phyloP scores from a whole-genome alignment of 345 rosid species.

The Arabis alpina region DNA sequence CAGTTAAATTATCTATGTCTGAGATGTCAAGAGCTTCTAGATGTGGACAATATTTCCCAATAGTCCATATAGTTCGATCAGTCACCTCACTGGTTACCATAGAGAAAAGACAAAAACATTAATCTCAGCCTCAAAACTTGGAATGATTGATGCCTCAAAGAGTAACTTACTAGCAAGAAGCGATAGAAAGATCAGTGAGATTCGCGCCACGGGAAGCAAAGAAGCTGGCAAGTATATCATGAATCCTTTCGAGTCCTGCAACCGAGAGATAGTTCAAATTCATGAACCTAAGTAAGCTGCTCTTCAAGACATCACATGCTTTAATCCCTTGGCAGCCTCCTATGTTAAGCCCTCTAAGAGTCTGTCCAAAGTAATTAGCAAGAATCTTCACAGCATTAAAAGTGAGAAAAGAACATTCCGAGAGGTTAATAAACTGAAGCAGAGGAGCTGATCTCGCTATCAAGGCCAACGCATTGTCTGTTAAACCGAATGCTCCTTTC shows the following conservation, averaged over 20 bases:
- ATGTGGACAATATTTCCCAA: slow-evolving; percentile 41
- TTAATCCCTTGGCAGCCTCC: slow-evolving; percentile 55
- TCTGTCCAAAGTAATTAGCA: slow-evolving; percentile 31
- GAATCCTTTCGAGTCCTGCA: slow-evolving; percentile 45
- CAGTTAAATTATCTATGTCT: slow-evolving; percentile 45
- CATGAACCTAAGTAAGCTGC: slow-evolving; percentile 41
- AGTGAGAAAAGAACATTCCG: slow-evolving; percentile 53
- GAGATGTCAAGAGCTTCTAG: slow-evolving; percentile 55
- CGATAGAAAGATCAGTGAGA: slow-evolving; percentile 48
- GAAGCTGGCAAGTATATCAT: slow-evolving; percentile 40
- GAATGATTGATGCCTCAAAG: background rate
- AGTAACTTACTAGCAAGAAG: slow-evolving; percentile 33
- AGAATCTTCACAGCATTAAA: slow-evolving; percentile 41
- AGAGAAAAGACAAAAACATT: slow-evolving; percentile 27
- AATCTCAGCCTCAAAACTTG: background rate
- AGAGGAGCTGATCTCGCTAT: slow-evolving; percentile 46
- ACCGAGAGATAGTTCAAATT: slow-evolving; percentile 51
- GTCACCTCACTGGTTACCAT: slow-evolving; percentile 54
- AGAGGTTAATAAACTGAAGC: slow-evolving; percentile 53
- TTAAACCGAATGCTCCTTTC: slow-evolving; percentile 51
- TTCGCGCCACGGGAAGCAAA: slow-evolving; percentile 36
- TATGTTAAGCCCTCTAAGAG: slow-evolving; percentile 54
- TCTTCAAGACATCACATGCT: slow-evolving; percentile 34
- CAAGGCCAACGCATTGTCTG: slow-evolving; percentile 46
- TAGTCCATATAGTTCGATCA: slow-evolving; percentile 41